Percentiles rank a stretch among this genome's conserved stretches.
phyloP scores from a whole-genome alignment of 306 rosid genomes.

The Senna siamea region DNA sequence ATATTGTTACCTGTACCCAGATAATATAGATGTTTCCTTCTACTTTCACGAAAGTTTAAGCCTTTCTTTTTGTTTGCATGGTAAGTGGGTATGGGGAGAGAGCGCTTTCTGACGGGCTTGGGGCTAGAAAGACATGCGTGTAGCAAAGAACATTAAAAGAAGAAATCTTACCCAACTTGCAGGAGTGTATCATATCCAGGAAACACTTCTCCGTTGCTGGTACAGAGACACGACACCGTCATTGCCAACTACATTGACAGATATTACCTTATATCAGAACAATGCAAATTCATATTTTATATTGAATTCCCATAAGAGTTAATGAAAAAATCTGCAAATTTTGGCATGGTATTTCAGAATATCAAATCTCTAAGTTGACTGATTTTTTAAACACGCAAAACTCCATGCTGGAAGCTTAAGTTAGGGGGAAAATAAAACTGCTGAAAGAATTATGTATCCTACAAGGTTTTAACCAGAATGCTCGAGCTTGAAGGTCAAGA shows the following conservation, averaged over 20 bases:
- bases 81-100: neutral
- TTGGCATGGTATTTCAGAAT: conserved; percentile 3
- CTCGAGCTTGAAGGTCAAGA: conserved; percentile 29
- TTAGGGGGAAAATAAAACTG: neutral
- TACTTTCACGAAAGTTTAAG: neutral
- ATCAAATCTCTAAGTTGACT: conserved; percentile 16
- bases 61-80: neutral
- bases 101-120: neutral
- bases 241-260: conserved; percentile 72
- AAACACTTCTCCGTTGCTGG: conserved; percentile 78
- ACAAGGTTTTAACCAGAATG: neutral
- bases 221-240: conserved; percentile 68
- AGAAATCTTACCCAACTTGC: conserved; percentile 80
- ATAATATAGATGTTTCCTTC: neutral
- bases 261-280: conserved; percentile 40
- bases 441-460: neutral
- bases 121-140: neutral
- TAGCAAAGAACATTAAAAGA: neutral
- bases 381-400: neutral
- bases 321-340: neutral
- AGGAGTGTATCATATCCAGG: conserved; percentile 84
- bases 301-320: neutral
- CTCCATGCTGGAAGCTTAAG: neutral
- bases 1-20: neutral
- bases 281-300: conserved; percentile 17